These are phyloP conservation scores for Stagonosporopsis cucurbitacearum DNA, from an alignment of 2,329 filamentous ascomycete species.

Conservation along the genomic window DNA sequence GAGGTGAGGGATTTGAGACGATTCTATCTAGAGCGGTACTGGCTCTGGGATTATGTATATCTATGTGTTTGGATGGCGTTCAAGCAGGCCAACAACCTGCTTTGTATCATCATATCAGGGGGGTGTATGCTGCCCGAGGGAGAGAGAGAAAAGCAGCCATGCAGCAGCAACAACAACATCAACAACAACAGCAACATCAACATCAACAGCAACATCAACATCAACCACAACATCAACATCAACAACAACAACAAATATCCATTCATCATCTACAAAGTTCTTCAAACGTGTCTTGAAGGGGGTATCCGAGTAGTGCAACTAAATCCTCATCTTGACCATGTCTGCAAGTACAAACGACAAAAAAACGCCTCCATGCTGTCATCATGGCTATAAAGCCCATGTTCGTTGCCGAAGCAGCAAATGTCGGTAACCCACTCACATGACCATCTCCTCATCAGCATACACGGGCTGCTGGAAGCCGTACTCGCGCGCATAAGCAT, in stretches of 20 bases:
- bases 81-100: slow-evolving; percentile 9
- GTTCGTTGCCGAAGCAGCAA: not conserved
- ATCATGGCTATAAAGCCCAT: not conserved
- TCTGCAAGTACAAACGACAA: not conserved
- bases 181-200: too few species aligned
- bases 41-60: slow-evolving; percentile 22
- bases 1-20: slow-evolving; percentile 11
- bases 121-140: not conserved
- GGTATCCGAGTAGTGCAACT: slow-evolving; percentile 11
- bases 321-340: not conserved
- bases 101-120: slow-evolving; percentile 17
- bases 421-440: slow-evolving; percentile 29
- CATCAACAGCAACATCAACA: too few species aligned
- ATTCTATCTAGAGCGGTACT: not conserved
- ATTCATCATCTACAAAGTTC: not conserved
- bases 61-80: slow-evolving; percentile 27
- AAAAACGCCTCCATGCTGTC: slow-evolving; percentile 12
- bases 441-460: slow-evolving; percentile 50
- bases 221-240: too few species aligned
- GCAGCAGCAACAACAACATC: too few species aligned
- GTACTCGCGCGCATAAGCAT: slow-evolving; percentile 60
- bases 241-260: slow-evolving; percentile 4
- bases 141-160: not conserved
- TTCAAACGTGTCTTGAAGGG: not conserved
- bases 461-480: slow-evolving; percentile 49